Evolutionary conservation across 768 basidiomycete species (phyloP), one percentile per base, ranked within the genome.

Genomic region (Ramaria rubella): DNA sequence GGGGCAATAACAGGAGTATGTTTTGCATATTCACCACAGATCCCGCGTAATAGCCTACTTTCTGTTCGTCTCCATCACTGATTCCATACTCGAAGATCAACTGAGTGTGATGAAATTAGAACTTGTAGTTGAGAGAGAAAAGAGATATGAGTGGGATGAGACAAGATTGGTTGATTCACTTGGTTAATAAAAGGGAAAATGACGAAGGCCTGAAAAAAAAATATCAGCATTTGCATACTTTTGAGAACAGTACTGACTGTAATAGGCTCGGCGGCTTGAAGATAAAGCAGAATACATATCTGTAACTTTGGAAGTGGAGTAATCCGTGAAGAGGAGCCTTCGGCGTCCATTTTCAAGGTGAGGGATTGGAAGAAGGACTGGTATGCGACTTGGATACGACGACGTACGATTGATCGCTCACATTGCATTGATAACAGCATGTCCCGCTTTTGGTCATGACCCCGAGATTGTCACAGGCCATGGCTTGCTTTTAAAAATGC

Each of bases 181-280:
- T 55, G 53, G 26, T 53, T 53, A 23, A 59, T 55, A 36, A 59
- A 59, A 7, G 58, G 58, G 27, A 46, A 55, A 14, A 59, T 54
- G 44, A 59, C 52, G 42, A 26, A 21, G 15, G 53, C 42, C 29
- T 42, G 31, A 1, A 59, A 2, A 19, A 2, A 42, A n/a, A 42
- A n/a, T 17, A 42, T 14, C n/a, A n/a, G 5, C 21, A 5, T 19
- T 42, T 19, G 6, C 15, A 6, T 17, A 17, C 6, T 42, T 5
- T 42, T 17, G 38, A 19, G n/a, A n/a, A n/a, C n/a, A 51, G 57
- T 49, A 52, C 57, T 26, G 50, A 34, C n/a, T n/a, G n/a, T n/a
- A n/a, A n/a, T n/a, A n/a, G n/a, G n/a, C n/a, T 42, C 38, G 21
- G 15, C 24, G 45, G 33, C 43, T 42, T 59, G 53, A 15, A 59